Evolutionary conservation across 805 yeast genomes (phyloP).

Genomic region (Yamadazyma takamatsuzukensis): DNA sequence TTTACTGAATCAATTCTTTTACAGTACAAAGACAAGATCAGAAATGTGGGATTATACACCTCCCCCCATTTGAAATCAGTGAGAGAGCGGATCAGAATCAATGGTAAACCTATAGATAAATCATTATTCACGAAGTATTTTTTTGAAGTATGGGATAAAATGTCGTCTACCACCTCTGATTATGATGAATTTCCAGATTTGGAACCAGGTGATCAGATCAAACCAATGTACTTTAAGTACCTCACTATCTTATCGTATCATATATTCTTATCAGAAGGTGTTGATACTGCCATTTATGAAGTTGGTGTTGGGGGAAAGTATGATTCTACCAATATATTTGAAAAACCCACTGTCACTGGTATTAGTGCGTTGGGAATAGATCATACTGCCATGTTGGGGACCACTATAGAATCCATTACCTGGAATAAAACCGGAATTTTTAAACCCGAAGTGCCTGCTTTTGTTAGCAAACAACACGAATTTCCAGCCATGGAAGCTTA

Average conservation of each 20-base stretch:
- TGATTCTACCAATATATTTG: slow-evolving; percentile 91
- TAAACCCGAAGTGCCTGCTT: slow-evolving; percentile 64
- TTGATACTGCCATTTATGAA: slow-evolving; percentile 92
- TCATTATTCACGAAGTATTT: slow-evolving; percentile 81
- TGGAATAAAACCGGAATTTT: slow-evolving; percentile 97
- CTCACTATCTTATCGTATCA: slow-evolving; percentile 88
- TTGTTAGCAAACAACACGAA: slow-evolving; percentile 55
- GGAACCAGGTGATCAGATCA: slow-evolving; percentile 65
- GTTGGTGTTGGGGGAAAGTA: slow-evolving; percentile 98
- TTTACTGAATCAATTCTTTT: slow-evolving; percentile 76
- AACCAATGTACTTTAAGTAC: slow-evolving; percentile 92
- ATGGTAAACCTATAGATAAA: slow-evolving; percentile 83
- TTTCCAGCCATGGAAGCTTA: slow-evolving; percentile 51
- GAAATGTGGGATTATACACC: slow-evolving; percentile 86
- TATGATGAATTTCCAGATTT: slow-evolving; percentile 53
- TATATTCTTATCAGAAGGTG: slow-evolving; percentile 80
- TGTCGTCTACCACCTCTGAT: slow-evolving; percentile 58
- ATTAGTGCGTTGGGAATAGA: slow-evolving; percentile 87
- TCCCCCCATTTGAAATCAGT: slow-evolving; percentile 95
- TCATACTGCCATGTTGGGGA: slow-evolving; percentile 82
- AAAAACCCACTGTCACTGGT: slow-evolving; percentile 78
- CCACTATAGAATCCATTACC: slow-evolving; percentile 83
- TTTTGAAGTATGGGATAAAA: slow-evolving; percentile 88
- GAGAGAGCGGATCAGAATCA: slow-evolving; percentile 83
- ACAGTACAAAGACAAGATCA: slow-evolving; percentile 49